Conservation (phyloP, 1,284 basidiomycete species). For the Waitea zeae region DNA sequence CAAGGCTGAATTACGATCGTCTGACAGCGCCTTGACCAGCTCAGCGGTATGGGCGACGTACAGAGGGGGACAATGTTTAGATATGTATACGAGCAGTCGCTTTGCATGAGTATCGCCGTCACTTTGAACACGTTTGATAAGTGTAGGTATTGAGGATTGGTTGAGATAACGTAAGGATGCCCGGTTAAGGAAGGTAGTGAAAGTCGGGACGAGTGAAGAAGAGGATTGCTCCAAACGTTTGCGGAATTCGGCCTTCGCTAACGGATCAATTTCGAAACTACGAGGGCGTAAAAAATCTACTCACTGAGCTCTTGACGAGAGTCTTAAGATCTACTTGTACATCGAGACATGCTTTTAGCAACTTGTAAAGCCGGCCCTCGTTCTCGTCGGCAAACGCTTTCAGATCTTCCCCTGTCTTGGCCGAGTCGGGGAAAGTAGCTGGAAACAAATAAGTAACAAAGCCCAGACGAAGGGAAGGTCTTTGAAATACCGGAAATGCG, state of each 20-base stretch:
- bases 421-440: constrained; percentile 51
- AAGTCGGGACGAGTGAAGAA: constrained; percentile 44
- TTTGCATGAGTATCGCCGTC: constrained; percentile 29
- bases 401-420: constrained; percentile 67
- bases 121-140: constrained; percentile 52
- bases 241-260: constrained; percentile 51
- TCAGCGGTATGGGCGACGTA: constrained; percentile 62
- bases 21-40: constrained; percentile 52
- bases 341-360: constrained; percentile 71
- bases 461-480: too few species aligned
- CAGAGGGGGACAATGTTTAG: constrained; percentile 64
- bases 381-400: constrained; percentile 76
- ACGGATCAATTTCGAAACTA: too few species aligned
- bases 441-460: too few species aligned
- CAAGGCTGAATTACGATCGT: constrained; percentile 38
- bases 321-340: constrained; percentile 69
- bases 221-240: constrained; percentile 60
- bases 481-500: too few species aligned
- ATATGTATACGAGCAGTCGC: constrained; percentile 40
- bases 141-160: constrained; percentile 67
- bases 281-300: too few species aligned
- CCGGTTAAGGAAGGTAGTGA: constrained; percentile 57
- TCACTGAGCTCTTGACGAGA: constrained; percentile 62
- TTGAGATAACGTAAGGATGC: constrained; percentile 67
- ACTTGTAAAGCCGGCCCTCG: constrained; percentile 73